These are phyloP conservation scores for Nannizziopsis barbatae DNA, from an alignment of 2,329 filamentous ascomycete genomes.

Conservation along the genomic window DNA sequence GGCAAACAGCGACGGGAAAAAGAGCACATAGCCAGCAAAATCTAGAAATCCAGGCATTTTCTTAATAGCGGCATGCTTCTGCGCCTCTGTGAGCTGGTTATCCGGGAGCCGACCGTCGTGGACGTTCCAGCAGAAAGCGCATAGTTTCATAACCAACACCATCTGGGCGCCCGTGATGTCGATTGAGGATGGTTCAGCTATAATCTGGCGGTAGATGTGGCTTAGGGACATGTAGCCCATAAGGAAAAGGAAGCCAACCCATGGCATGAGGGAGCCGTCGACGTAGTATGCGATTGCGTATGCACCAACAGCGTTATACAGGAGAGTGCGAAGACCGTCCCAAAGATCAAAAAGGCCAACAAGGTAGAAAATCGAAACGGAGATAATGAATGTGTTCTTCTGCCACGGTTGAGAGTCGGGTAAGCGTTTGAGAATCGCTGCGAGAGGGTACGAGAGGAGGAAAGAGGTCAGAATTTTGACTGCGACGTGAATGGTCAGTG, in stretches of 20 bases:
- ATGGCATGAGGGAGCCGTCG: slow-evolving; percentile 89
- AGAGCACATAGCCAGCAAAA: slow-evolving; percentile 82
- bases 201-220: slow-evolving; percentile 70
- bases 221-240: slow-evolving; percentile 93
- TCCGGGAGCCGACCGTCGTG: slow-evolving; percentile 77
- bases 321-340: slow-evolving; percentile 66
- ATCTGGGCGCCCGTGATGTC: slow-evolving; percentile 95
- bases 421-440: slow-evolving; percentile 76
- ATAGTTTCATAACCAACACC: slow-evolving; percentile 97
- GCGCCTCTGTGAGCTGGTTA: slow-evolving; percentile 69
- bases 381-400: slow-evolving; percentile 81
- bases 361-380: slow-evolving; percentile 75
- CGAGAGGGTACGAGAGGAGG: slow-evolving; percentile 82
- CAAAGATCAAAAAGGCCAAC: slow-evolving; percentile 89
- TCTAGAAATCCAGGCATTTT: slow-evolving; percentile 66
- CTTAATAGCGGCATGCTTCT: slow-evolving; percentile 68
- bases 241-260: slow-evolving; percentile 84
- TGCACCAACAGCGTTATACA: slow-evolving; percentile 65
- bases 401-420: slow-evolving; percentile 71
- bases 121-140: slow-evolving; percentile 95
- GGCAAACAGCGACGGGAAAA: slow-evolving; percentile 82
- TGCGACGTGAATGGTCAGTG: slow-evolving; percentile 29
- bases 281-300: slow-evolving; percentile 77
- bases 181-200: slow-evolving; percentile 53
- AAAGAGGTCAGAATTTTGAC: slow-evolving; percentile 91